These are phyloP conservation scores for Phoenix roebelenii DNA, from an alignment of 176 grass and related monocot genomes.

Conservation along the genomic window DNA sequence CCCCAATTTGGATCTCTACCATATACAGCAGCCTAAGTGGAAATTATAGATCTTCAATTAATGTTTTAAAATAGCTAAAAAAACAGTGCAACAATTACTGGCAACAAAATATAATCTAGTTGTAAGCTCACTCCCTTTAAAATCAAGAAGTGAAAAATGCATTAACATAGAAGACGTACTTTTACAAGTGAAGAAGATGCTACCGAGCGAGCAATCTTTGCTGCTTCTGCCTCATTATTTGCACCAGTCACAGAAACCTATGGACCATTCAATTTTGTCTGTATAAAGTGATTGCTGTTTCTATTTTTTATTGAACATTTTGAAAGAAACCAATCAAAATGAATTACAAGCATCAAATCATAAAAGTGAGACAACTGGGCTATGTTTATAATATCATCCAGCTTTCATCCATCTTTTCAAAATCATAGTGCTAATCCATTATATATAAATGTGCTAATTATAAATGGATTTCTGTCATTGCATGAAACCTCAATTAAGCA, in stretches of 20 bases:
- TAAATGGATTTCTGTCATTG: not conserved
- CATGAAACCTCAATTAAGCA: slow-evolving; percentile 86
- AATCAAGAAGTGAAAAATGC: not conserved
- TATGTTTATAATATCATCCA: too few species aligned
- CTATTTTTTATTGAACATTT: too few species aligned
- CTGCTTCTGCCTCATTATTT: slow-evolving; percentile 63
- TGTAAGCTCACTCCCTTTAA: too few species aligned
- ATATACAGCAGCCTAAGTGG: slow-evolving; percentile 68
- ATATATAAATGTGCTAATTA: not conserved
- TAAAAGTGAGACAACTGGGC: too few species aligned
- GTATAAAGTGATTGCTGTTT: too few species aligned
- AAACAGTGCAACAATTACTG: not conserved
- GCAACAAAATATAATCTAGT: too few species aligned
- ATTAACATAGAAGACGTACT: slow-evolving; percentile 39
- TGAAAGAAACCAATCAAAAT: too few species aligned
- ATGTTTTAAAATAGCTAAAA: slow-evolving; percentile 18
- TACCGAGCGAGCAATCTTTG: slow-evolving; percentile 77
- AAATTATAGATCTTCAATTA: not conserved
- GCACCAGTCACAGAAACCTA: slow-evolving; percentile 73
- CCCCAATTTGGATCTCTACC: slow-evolving; percentile 99
- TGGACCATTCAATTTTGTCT: not conserved
- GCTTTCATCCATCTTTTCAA: too few species aligned
- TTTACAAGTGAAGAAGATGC: slow-evolving; percentile 96
- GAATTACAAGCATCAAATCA: too few species aligned
- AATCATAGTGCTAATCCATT: too few species aligned